Conservation (phyloP, 2,329 filamentous ascomycete genomes). For the Pezicula rhizophila region DNA sequence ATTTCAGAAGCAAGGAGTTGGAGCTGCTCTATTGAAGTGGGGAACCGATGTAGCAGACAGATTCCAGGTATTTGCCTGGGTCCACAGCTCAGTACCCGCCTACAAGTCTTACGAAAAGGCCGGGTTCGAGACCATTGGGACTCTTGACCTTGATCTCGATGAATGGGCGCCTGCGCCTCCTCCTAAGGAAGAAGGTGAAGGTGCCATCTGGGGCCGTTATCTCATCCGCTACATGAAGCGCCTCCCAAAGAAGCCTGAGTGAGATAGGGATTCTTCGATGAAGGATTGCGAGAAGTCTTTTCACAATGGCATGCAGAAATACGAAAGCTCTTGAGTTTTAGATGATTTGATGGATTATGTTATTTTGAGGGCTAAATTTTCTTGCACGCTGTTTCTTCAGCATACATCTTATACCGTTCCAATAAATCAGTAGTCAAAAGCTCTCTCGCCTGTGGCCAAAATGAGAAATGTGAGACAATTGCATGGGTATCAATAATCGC, state of each 20-base stretch:
- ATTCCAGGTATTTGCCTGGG: not conserved
- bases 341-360: no score
- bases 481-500: no score
- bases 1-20: conserved; percentile 29
- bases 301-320: no score
- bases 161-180: conserved; percentile 18
- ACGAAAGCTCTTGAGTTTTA: no score
- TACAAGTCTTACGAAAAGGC: not conserved
- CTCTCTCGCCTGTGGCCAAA: no score
- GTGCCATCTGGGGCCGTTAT: conserved; percentile 28
- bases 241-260: not conserved
- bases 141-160: conserved; percentile 28
- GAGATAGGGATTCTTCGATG: no score
- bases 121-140: conserved; percentile 17
- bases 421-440: no score
- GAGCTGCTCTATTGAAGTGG: conserved; percentile 21
- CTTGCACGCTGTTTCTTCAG: no score
- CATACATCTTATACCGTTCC: no score
- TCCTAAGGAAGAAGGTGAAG: conserved; percentile 6
- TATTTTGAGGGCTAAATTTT: no score
- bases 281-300: no score
- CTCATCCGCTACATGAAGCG: conserved; percentile 27
- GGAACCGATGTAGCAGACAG: not conserved
- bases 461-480: no score
- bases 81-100: not conserved